These are phyloP conservation scores for Aspergillus sp. DNA, from an alignment of 2,329 filamentous ascomycete genomes.

Conservation along the genomic window DNA sequence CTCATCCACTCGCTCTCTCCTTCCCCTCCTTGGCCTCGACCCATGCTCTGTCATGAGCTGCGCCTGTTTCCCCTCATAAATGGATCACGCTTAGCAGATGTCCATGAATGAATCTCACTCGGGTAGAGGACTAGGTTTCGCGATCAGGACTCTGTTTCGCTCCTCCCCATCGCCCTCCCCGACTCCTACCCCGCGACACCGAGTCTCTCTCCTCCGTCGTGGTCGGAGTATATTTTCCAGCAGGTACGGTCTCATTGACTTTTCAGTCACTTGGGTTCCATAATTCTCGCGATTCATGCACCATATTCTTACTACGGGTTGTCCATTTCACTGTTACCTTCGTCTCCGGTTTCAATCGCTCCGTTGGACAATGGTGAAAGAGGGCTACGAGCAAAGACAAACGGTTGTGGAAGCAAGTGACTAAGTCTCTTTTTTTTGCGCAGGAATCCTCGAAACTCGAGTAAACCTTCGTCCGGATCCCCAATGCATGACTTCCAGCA, in stretches of 20 bases:
- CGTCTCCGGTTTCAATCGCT: neutral
- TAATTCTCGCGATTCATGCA: too few relatives aligned
- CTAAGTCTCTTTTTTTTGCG: constrained; percentile 12
- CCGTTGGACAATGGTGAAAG: neutral
- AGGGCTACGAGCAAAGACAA: neutral
- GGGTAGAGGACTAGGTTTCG: constrained; percentile 33
- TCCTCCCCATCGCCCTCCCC: constrained; percentile 31
- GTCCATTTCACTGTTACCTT: neutral
- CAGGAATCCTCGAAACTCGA: constrained; percentile 23
- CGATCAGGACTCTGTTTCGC: constrained; percentile 37
- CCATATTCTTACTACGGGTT: neutral
- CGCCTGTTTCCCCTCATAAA: constrained; percentile 24
- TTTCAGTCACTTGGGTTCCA: neutral
- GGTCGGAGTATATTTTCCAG: constrained; percentile 36
- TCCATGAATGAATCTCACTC: constrained; percentile 36
- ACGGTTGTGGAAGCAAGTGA: constrained; percentile 5
- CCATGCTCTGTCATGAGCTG: constrained; percentile 25
- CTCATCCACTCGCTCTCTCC: constrained; percentile 8
- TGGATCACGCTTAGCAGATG: constrained; percentile 37
- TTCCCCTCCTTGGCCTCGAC: constrained; percentile 11
- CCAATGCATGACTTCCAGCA: constrained; percentile 35
- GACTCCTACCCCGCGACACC: constrained; percentile 31
- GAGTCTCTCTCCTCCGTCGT: constrained; percentile 38
- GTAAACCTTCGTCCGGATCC: constrained; percentile 19
- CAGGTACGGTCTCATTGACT: constrained; percentile 29